These are phyloP conservation scores for Sporisorium exsertum DNA, from an alignment of 1,284 basidiomycete species.

Conservation along the genomic window DNA sequence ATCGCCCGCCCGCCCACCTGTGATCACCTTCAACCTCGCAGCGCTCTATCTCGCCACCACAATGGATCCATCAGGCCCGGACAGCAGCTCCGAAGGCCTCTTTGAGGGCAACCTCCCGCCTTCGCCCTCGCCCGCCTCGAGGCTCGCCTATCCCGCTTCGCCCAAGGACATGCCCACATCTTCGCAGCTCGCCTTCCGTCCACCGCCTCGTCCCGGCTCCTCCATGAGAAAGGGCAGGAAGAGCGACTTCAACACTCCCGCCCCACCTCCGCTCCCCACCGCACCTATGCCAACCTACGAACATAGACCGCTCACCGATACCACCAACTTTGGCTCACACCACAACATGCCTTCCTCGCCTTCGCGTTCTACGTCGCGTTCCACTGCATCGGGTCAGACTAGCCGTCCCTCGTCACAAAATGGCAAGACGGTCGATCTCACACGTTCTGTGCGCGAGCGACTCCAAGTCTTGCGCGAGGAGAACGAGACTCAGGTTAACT, in stretches of 20 bases:
- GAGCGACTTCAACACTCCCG: slow-evolving; percentile 53
- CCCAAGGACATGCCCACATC: slow-evolving; percentile 43
- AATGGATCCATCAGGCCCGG: slow-evolving; percentile 41
- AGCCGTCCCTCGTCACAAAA: slow-evolving; percentile 27
- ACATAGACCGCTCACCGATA: slow-evolving; percentile 24
- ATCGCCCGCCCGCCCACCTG: neutral
- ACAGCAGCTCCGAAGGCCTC: slow-evolving; percentile 50
- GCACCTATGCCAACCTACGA: slow-evolving; percentile 32
- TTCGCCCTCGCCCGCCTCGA: slow-evolving; percentile 45
- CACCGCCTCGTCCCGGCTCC: slow-evolving; percentile 52
- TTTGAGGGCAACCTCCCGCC: slow-evolving; percentile 48
- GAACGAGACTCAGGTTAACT: slow-evolving; percentile 58
- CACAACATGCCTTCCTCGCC: slow-evolving; percentile 25
- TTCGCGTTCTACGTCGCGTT: slow-evolving; percentile 11
- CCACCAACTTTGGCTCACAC: slow-evolving; percentile 40
- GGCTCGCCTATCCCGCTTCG: slow-evolving; percentile 32
- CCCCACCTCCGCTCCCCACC: slow-evolving; percentile 42
- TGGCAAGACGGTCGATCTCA: slow-evolving; percentile 36
- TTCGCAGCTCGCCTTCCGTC: slow-evolving; percentile 47
- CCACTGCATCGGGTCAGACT: neutral
- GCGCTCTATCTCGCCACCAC: slow-evolving; percentile 7
- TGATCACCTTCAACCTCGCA: slow-evolving; percentile 1
- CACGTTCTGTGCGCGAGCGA: slow-evolving; percentile 40
- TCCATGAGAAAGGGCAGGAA: slow-evolving; percentile 51
- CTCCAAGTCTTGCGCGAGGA: slow-evolving; percentile 49